Evolutionary conservation across 78 protist species (phyloP), one percentile per base, ranked within the genome.

Genomic region (Dictyostelium capitatum): DNA sequence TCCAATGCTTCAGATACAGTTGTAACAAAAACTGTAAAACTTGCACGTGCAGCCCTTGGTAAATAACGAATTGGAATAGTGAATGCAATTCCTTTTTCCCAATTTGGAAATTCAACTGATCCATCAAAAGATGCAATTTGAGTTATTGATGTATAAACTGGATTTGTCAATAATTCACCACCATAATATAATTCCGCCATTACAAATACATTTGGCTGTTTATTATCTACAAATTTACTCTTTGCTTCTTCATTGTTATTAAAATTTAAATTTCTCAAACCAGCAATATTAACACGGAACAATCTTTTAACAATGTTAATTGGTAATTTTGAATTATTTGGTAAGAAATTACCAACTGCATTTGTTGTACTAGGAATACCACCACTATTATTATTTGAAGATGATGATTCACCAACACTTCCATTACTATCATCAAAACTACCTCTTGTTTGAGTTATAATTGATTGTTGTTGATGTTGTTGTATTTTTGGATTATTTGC

Each of bases 81-180:
- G 46, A 87, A 87, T 7, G 93, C 83, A 62, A 87, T 82, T 48
- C 80, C 93, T 48, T 70, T 80, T 48, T 87, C 93, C 93, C 93
- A 87, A 64, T 87, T 82, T 57, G 93, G 93, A 72, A 87, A 87
- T 43, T 87, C 59, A 17, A 87, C 48, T 30, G 51, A 50, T 12
- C 47, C 75, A 30, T 85, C 92, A 9, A 77, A 43, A 0, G 48
- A 12, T 10, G 67, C 14, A 3, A 87, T 11, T 15, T 82, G 93
- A 11, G 72, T 53, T 6, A 46, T 78, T 9, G 93, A 57, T 46
- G 93, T 54, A n/a, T 30, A 87, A 1, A 43, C 84, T 77, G 93
- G 93, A 37, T 74, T 87, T 1, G 93, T 50, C 7, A 87, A 75
- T 41, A 77, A 48, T 37, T 87, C 70, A 50, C 93, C 93, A 51